Evolutionary conservation across 495 filamentous ascomycete genomes (phyloP), one percentile per base, ranked within the genome.

Genomic region (Hyaloscypha hepaticicola): DNA sequence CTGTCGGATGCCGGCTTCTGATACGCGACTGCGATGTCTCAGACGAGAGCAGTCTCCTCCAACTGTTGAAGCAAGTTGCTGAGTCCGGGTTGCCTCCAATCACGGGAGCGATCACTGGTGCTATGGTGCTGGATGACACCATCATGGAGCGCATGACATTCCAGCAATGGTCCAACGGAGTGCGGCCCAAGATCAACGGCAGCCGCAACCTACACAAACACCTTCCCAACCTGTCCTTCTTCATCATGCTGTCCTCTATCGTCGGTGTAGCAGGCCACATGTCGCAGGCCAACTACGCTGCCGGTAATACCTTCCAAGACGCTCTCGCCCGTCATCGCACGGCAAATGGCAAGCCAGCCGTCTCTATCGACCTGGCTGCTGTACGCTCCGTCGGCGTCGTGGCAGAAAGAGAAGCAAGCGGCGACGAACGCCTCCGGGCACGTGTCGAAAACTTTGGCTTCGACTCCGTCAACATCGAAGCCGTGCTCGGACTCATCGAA

Each of bases 201-300:
- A 74, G 77, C 9, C 79, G 80, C 79, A 83, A 88, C 70, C 74
- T 90, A 52, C 86, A 89, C 70, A 71, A 82, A 41, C 68, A 72
- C 1, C 77, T 89, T 22, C 14, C 50, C 21, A 21, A 67, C 11
- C 74, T 90, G 0, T 87, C 89, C 70, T 91, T 90, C 78, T 90
- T 90, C 74, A 74, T 89, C 29, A 78, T 79, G 41, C 80, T 89
- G 34, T 87, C 85, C 5, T 90, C 88, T 4, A 76, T 85, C 9
- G 77, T 84, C 16, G 85, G 82, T 38, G 75, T 82, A 6, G 76
- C 88, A 29, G 88, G 88, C 1, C 84, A 81, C 73, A 72, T 78
- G 52, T 82, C 83, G 0, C 88, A 91, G 72, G 80, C 84, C 3
- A 83, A 84, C 8, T 90, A 90, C 70, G 79, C 84, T n/a, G 85